phyloP scores from a whole-genome alignment of 2,329 filamentous ascomycete genomes.

The Colletotrichum sp. region DNA sequence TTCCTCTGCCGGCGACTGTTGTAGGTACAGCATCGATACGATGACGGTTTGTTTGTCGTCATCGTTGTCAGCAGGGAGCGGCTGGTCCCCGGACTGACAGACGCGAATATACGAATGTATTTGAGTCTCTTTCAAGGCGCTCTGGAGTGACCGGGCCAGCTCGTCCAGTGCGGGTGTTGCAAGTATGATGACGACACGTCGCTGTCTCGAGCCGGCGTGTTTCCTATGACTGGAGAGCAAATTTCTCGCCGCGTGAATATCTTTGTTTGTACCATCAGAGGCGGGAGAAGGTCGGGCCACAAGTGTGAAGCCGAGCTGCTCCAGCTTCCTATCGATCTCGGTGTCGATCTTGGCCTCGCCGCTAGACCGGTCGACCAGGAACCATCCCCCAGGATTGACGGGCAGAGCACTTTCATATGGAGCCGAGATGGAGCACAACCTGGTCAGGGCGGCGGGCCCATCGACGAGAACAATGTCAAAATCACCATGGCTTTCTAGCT shows the following conservation, averaged over 20 bases:
- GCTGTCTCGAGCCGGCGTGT: background rate
- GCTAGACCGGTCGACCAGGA: background rate
- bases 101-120: background rate
- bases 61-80: background rate
- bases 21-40: background rate
- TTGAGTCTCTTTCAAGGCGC: background rate
- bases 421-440: background rate
- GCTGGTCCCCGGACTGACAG: background rate
- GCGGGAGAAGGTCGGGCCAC: background rate
- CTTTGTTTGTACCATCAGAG: background rate
- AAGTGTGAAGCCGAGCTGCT: background rate
- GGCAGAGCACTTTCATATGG: background rate
- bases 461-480: background rate
- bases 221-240: background rate
- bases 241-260: background rate
- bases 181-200: background rate
- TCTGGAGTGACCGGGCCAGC: background rate
- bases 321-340: background rate
- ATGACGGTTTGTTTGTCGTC: background rate
- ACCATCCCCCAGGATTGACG: background rate
- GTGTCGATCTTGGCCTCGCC: background rate
- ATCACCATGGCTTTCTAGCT: background rate
- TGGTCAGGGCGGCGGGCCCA: background rate
- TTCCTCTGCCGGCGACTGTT: background rate
- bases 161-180: background rate